These are phyloP conservation scores for Argentina anserina DNA, from an alignment of 306 rosid genomes.

Conservation along the genomic window DNA sequence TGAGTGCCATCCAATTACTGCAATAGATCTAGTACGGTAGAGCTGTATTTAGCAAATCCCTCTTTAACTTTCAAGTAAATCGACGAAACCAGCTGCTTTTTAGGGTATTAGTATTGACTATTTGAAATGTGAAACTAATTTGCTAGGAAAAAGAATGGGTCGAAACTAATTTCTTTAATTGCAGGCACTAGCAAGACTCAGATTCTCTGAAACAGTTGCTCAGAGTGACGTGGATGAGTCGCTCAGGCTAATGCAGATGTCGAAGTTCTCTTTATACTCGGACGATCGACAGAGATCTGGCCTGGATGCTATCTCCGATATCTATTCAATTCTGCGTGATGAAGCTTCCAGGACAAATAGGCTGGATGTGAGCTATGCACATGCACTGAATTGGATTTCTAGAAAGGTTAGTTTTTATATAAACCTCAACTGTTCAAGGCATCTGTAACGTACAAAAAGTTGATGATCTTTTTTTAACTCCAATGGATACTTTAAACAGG, in stretches of 20 bases:
- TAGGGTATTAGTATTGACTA: neutral
- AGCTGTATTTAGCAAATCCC: neutral
- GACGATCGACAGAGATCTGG: slow-evolving; percentile 95
- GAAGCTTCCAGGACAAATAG: slow-evolving; percentile 71
- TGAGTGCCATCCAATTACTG: neutral
- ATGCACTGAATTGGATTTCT: slow-evolving; percentile 92
- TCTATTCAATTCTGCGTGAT: slow-evolving; percentile 89
- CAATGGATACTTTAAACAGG: slow-evolving; percentile 45
- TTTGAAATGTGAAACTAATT: neutral
- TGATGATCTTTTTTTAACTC: no score
- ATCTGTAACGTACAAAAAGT: neutral
- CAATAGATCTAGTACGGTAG: neutral
- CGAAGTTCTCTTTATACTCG: slow-evolving; percentile 89
- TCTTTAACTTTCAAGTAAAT: neutral
- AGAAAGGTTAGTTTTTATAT: slow-evolving; percentile 71
- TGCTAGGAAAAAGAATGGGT: neutral
- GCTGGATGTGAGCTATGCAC: slow-evolving; percentile 85
- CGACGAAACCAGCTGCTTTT: neutral
- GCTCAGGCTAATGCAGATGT: slow-evolving; percentile 96
- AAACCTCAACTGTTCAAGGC: neutral
- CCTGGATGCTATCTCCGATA: slow-evolving; percentile 90
- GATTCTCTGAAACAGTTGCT: slow-evolving; percentile 82
- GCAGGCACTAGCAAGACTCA: slow-evolving; percentile 93
- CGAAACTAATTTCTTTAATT: slow-evolving; percentile 17
- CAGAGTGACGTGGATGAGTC: slow-evolving; percentile 99